These are phyloP conservation scores for Metarhizium anisopliae DNA, from an alignment of 2,329 filamentous ascomycete species.

Conservation along the genomic window DNA sequence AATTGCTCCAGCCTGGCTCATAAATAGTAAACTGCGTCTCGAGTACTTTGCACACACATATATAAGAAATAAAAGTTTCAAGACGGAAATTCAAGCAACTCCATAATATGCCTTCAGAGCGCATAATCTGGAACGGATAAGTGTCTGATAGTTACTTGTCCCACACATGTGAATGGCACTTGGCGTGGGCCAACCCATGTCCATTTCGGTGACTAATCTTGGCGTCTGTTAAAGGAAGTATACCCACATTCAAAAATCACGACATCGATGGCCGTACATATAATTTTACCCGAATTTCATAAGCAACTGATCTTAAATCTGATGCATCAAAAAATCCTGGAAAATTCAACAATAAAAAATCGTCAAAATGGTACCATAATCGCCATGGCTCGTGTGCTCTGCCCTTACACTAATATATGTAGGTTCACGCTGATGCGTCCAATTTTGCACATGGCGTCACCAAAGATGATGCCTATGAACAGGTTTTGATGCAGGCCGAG, in stretches of 20 bases:
- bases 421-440: constrained; percentile 74
- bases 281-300: background rate
- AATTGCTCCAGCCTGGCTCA: too few relatives aligned
- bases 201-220: constrained; percentile 8
- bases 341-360: background rate
- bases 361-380: background rate
- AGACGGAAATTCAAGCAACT: too few relatives aligned
- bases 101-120: too few relatives aligned
- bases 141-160: too few relatives aligned
- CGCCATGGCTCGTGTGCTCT: background rate
- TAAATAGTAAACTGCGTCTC: too few relatives aligned
- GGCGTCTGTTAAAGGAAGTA: background rate
- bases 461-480: constrained; percentile 65
- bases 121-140: background rate
- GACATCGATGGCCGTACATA: background rate
- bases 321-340: background rate
- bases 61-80: too few relatives aligned
- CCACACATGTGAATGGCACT: background rate
- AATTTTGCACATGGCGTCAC: constrained; percentile 58
- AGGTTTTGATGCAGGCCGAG: constrained; percentile 62
- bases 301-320: background rate
- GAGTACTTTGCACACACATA: too few relatives aligned
- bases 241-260: constrained; percentile 7
- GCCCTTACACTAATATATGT: background rate
- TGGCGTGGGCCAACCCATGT: background rate